Base-by-base conservation (phyloP, 768 basidiomycete species). In the Leccinellum luteum region DNA sequence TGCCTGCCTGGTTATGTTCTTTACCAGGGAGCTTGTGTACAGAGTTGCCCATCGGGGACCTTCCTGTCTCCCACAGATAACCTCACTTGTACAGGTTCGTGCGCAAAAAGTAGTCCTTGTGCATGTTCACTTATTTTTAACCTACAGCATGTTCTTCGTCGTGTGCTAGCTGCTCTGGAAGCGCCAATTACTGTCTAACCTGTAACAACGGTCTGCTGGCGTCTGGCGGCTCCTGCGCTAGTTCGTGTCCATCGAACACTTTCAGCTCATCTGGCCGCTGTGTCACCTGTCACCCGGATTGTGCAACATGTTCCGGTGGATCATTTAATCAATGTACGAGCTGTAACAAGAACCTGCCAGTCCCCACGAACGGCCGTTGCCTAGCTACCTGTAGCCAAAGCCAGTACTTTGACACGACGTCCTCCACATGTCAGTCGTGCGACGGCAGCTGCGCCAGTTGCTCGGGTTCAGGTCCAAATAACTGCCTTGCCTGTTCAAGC, bases 201-300 rank as follows among this genome's bases (percentile, higher is more conserved):
- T 96, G 93, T 69, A 68, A 80, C 10, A 78, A 81, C 50, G 80
- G 80, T 58, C 81, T 85, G 63, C 76, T 92, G 19, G 90, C 89
- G 25, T 83, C 84, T 13, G 73, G 75, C 30, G 93, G 93, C 12
- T 82, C 84, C 70, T 96, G 93, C 66, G 82, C 90, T 48, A 74
- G 82, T 17, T 80, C 83, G 6, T 95, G 92, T 66, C 90, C 93
- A 0, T 79, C 85, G 38, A 84, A 83, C 58, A 82, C 85, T 2
- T 87, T 93, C 73, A 74, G 78, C 52, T 81, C 88, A 12, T 79
- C 83, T 30, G 82, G 85, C 23, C 73, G 81, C 27, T 95, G 93
- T 74, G 66, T 84, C 54, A 64, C 85, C 6, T 96, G 94, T 70
- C 92, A 95, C 58, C 85, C 91, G 0, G 94, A 95, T 67, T 96